Conservation (phyloP, 2,329 filamentous ascomycete species). For the Alternaria sp. region DNA sequence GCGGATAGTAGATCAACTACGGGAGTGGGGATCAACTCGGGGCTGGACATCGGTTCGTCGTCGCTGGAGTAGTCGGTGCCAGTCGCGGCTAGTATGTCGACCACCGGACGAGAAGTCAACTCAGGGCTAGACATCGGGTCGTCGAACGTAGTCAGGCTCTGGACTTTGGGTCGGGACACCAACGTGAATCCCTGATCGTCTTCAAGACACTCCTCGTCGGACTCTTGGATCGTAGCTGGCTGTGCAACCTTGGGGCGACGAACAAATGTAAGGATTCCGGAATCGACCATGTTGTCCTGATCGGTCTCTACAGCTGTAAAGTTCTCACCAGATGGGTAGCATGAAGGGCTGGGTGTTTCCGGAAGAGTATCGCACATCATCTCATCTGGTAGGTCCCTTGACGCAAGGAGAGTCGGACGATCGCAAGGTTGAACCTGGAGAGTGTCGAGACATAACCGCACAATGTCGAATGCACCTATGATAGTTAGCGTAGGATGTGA, state of each 20-base stretch:
- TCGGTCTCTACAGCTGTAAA: neutral
- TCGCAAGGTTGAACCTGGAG: slow-evolving; percentile 2
- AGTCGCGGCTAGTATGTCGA: slow-evolving; percentile 13
- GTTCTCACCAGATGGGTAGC: neutral
- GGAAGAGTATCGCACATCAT: slow-evolving; percentile 6
- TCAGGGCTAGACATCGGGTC: slow-evolving; percentile 20
- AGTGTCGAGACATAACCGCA: slow-evolving; percentile 17
- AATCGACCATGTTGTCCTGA: neutral
- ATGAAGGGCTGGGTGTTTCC: neutral
- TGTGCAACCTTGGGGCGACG: slow-evolving; percentile 12
- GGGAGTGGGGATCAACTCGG: slow-evolving; percentile 9
- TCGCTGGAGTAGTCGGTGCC: slow-evolving; percentile 16
- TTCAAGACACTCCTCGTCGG: slow-evolving; percentile 15
- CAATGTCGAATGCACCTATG: slow-evolving; percentile 21
- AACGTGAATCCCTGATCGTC: slow-evolving; percentile 34
- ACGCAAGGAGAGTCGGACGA: slow-evolving; percentile 9
- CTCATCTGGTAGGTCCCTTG: slow-evolving; percentile 14
- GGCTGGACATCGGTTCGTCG: slow-evolving; percentile 20
- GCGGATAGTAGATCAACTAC: slow-evolving; percentile 11
- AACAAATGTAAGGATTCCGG: slow-evolving; percentile 14
- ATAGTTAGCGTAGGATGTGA: slow-evolving; percentile 1
- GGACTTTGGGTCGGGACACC: slow-evolving; percentile 23
- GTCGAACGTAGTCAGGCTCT: neutral
- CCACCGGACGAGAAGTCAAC: slow-evolving; percentile 1
- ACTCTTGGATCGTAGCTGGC: neutral